Percentiles rank a stretch among this genome's conserved stretches.
These are phyloP conservation scores for Gloeostereum incarnatum DNA, from an alignment of 768 basidiomycete genomes.

Conservation along the genomic window DNA sequence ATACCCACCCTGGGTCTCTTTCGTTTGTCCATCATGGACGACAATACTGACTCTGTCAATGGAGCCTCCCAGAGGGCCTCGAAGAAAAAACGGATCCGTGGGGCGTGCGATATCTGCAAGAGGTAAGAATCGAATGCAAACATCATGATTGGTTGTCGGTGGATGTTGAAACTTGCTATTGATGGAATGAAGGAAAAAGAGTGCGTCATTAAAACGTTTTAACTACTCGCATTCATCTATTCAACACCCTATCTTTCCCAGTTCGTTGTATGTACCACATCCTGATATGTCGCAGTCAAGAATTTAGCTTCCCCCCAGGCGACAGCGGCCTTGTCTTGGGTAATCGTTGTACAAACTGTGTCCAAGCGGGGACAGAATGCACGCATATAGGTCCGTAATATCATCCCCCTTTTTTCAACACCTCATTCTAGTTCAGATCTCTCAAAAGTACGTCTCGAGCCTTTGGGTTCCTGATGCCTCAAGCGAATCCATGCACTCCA, in stretches of 20 bases:
- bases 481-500: slow-evolving; percentile 14
- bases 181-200: too few species aligned
- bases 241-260: slow-evolving; percentile 8
- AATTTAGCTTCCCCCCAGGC: slow-evolving; percentile 23
- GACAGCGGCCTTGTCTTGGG: slow-evolving; percentile 60
- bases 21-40: too few species aligned
- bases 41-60: too few species aligned
- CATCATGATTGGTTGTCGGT: too few species aligned
- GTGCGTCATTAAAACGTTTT: slow-evolving; percentile 67
- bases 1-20: too few species aligned
- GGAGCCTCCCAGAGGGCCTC: too few species aligned
- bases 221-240: slow-evolving; percentile 9
- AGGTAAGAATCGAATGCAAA: too few species aligned
- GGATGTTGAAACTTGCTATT: too few species aligned
- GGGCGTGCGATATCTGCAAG: slow-evolving; percentile 56
- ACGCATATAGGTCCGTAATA: slow-evolving; percentile 50
- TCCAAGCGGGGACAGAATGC: slow-evolving; percentile 48
- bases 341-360: slow-evolving; percentile 57
- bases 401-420: not conserved
- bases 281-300: not conserved
- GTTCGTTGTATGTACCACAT: slow-evolving; percentile 29
- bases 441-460: too few species aligned
- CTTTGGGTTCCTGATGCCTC: too few species aligned
- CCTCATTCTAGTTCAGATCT: too few species aligned
- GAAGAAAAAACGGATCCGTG: too few species aligned